Base-by-base conservation (phyloP, 2,329 filamentous ascomycete genomes). In the Aspergillus tanneri region DNA sequence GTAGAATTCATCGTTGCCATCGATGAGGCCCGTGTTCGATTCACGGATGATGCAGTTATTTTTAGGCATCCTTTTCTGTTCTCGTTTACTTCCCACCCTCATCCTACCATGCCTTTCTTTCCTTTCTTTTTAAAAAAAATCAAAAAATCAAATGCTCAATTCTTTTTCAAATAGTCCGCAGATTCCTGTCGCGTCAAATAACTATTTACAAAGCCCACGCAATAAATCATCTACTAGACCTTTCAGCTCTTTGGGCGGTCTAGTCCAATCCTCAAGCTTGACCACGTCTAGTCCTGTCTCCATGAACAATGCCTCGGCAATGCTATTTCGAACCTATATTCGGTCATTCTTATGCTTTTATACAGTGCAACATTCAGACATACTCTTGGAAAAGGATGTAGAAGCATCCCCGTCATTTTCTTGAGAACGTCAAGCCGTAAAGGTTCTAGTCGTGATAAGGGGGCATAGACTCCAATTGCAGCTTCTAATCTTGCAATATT, bases 401-500 rank as follows among this genome's bases (percentile, higher is more conserved):
- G 70, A 54, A 96, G 73, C 74, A 96, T 81, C 18, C 80, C 83
- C 0, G 80, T 80, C 32, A 96, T 72, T 65, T 90, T 88, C 63
- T 79, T 83, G 45, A 84, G 68, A 3, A 86, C 86, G 16, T 79
- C 78, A 48, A 74, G 73, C 7, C 72, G 70, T 6, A 81, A 70
- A 1, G 73, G 72, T 19, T 74, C 69, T n/a, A 78, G 66, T n/a
- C 68, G 64, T 3, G 83, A 82, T 21, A 96, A 71, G 0, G 83
- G 83, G 2, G 84, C 81, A 68, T 96, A 97, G 10, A 93, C 80
- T 60, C 85, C 86, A 52, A 95, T 74, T 18, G 88, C 89, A 0
- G 89, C 87, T 64, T 89, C 82, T 1, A 97, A 77, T 67, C 93
- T 92, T 42, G 85, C 81, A 35, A 96, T 81, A 65, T 89, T 93